Evolutionary conservation across 176 grass and related monocot species (phyloP).

Genomic region (Hyparrhenia diplandra): DNA sequence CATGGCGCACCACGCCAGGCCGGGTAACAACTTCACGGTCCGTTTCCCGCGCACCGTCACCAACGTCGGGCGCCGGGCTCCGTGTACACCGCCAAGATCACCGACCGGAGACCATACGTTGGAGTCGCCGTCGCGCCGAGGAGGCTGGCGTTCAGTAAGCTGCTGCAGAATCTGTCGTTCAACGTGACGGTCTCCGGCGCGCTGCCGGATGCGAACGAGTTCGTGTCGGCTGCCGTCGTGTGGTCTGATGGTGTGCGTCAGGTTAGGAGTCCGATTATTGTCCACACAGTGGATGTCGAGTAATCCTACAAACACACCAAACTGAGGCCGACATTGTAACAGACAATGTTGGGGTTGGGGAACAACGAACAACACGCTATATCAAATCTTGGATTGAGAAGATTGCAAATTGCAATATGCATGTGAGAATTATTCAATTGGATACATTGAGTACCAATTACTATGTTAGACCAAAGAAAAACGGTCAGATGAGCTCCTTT

Average conservation of each 20-base stretch:
- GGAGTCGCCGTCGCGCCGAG: slow-evolving; percentile 14
- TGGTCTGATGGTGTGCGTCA: slow-evolving; percentile 24
- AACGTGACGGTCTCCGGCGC: slow-evolving; percentile 9
- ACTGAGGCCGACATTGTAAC: neutral
- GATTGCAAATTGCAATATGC: neutral
- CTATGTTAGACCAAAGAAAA: neutral
- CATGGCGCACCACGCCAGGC: slow-evolving; percentile 2
- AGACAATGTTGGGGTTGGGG: neutral
- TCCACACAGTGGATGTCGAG: slow-evolving; percentile 12
- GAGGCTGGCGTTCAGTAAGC: slow-evolving; percentile 10
- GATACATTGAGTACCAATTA: neutral
- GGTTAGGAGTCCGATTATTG: slow-evolving; percentile 23
- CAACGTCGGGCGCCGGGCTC: slow-evolving; percentile 32
- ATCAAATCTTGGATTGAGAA: neutral
- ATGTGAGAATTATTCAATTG: neutral
- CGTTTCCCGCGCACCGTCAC: slow-evolving; percentile 41
- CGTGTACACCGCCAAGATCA: slow-evolving; percentile 12
- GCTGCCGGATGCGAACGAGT: neutral
- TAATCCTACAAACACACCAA: neutral
- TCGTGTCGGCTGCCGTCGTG: slow-evolving; percentile 21
- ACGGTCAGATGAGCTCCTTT: neutral
- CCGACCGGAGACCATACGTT: neutral
- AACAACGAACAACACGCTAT: no score
- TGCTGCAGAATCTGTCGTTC: neutral
- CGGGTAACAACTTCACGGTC: neutral